Evolutionary conservation across 2,329 filamentous ascomycete species (phyloP), one percentile per base, ranked within the genome.

Genomic region (Bipolaris gigantea): DNA sequence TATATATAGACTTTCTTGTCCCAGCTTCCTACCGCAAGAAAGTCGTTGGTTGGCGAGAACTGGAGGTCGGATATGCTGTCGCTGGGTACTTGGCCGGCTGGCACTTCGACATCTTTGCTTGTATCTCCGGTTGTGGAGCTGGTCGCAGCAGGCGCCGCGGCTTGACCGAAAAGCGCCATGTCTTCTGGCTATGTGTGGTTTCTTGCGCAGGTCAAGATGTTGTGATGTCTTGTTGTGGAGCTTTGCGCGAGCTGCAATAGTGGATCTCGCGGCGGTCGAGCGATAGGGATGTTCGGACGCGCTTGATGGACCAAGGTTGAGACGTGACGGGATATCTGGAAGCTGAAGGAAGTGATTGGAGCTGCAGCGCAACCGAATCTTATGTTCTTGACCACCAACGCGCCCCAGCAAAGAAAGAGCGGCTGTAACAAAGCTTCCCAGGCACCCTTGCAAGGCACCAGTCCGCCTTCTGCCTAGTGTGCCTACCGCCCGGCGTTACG

Each of bases 1-100:
- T 97, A 99, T 72, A 99, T 93, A 70, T 92, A 89, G 60, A 97
- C 91, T 75, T 96, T 96, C 80, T 95, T 96, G 77, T 99, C 94
- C 94, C 94, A 99, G 66, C 91, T 96, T 43, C 91, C 81, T 33
- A 97, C 90, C 21, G 93, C 92, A 16, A 99, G 82, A 72, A 95
- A 89, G 67, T 97, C 91, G 62, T 78, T 83, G 48, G 81, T 81
- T 1, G 88, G 85, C 13, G 89, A 92, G 79, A 97, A 99, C 44
- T 85, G 80, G 56, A 99, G 82, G 71, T 92, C 90, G 33, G 92
- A 92, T 69, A 97, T 89, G 75, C 89, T 90, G 77, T 99, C 94
- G 64, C 90, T 87, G 19, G 94, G 94, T 10, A 70, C 58, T 54
- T 69, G 60, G 13, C 89, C 89, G 61, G 87, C 84, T 56, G 79